Conservation (phyloP, 345 rosid species). For the Kandelia obovata region DNA sequence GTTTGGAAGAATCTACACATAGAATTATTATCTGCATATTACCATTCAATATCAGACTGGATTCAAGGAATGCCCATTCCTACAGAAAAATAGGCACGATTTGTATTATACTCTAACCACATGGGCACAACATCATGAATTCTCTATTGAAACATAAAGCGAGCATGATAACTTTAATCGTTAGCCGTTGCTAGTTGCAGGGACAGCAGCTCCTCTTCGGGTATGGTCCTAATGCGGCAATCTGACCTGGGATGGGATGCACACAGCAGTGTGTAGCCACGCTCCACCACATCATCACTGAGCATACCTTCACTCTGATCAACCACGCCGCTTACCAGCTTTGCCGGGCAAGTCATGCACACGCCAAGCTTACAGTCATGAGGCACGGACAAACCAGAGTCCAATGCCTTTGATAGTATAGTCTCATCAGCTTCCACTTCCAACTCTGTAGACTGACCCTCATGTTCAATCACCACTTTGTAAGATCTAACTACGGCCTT, state of each 20-base stretch:
- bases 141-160: not conserved
- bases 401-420: conserved; percentile 79
- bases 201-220: conserved; percentile 83
- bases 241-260: conserved; percentile 78
- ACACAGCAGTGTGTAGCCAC: conserved; percentile 81
- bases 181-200: conserved; percentile 87
- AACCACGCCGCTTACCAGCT: conserved; percentile 58
- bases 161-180: conserved; percentile 36
- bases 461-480: conserved; percentile 78
- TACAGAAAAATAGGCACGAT: too few relatives aligned
- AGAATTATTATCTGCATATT: too few relatives aligned
- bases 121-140: conserved; percentile 4
- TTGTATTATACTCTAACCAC: not conserved
- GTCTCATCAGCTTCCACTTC: conserved; percentile 87
- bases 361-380: conserved; percentile 96
- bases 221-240: conserved; percentile 76
- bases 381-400: conserved; percentile 64
- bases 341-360: conserved; percentile 98
- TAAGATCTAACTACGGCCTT: conserved; percentile 37
- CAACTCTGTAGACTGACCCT: conserved; percentile 60
- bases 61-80: too few relatives aligned
- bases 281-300: conserved; percentile 90
- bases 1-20: too few relatives aligned
- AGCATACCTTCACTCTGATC: conserved; percentile 98
- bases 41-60: too few relatives aligned